phyloP scores from a whole-genome alignment of 495 filamentous ascomycete species.

The Xylaria venustula region DNA sequence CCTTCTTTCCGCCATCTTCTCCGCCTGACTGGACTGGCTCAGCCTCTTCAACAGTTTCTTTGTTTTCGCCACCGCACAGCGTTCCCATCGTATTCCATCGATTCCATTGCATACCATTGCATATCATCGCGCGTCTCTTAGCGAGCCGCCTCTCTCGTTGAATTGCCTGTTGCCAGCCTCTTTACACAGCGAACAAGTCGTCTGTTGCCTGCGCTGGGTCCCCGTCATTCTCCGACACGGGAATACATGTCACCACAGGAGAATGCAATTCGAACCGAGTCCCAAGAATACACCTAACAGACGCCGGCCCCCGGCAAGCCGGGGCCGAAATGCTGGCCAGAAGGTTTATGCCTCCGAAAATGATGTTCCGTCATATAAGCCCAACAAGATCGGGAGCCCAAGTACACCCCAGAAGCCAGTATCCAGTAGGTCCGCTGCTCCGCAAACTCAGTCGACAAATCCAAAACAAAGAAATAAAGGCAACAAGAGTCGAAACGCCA shows the following conservation, averaged over 20 bases:
- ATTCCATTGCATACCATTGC: too few relatives aligned
- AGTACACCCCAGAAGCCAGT: slow-evolving; percentile 37
- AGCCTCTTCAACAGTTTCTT: slow-evolving; percentile 5
- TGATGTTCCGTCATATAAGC: slow-evolving; percentile 35
- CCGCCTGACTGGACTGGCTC: background rate
- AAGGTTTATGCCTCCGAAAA: slow-evolving; percentile 51
- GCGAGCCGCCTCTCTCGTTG: too few relatives aligned
- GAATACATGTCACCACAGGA: slow-evolving; percentile 20
- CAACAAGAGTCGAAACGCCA: slow-evolving; percentile 29
- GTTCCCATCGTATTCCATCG: slow-evolving; percentile 18
- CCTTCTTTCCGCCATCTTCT: background rate
- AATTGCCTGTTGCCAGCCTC: background rate
- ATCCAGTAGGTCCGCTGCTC: slow-evolving; percentile 22
- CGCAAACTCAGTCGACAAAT: slow-evolving; percentile 34
- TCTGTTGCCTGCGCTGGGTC: slow-evolving; percentile 4
- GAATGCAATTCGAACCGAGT: slow-evolving; percentile 29
- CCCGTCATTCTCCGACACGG: slow-evolving; percentile 1
- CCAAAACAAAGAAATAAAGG: slow-evolving; percentile 32
- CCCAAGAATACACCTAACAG: slow-evolving; percentile 40
- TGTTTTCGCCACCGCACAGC: slow-evolving; percentile 19
- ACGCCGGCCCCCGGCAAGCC: slow-evolving; percentile 39
- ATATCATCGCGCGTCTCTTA: too few relatives aligned
- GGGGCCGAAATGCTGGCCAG: slow-evolving; percentile 30
- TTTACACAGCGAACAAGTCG: background rate
- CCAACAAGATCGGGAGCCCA: slow-evolving; percentile 22